Evolutionary conservation across 176 grass and related monocot genomes (phyloP).

Genomic region (Eragrostis curvula): DNA sequence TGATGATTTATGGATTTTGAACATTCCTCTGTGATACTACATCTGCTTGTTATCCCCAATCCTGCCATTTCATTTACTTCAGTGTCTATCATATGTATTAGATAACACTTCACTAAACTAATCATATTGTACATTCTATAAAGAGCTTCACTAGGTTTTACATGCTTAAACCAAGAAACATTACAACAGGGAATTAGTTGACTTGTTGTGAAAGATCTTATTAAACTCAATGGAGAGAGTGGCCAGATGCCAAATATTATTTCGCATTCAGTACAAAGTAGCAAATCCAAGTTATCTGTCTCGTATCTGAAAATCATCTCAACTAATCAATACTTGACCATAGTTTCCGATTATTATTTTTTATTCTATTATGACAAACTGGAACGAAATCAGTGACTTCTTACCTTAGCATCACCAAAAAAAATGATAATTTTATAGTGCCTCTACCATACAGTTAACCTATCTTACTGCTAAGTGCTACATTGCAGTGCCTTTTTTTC

Average conservation of each 20-base stretch:
- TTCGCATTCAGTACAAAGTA: not conserved
- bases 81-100: not conserved
- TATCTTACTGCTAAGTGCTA: constrained; percentile 20
- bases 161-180: constrained; percentile 11
- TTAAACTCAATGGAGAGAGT: not conserved
- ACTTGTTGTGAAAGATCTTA: not conserved
- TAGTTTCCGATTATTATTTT: not conserved
- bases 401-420: not conserved
- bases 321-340: not conserved
- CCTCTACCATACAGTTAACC: not conserved
- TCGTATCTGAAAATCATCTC: not conserved
- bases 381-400: not conserved
- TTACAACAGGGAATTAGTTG: not conserved
- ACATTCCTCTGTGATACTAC: not conserved
- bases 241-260: not conserved
- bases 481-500: not conserved
- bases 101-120: not conserved
- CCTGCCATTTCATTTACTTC: constrained; percentile 13
- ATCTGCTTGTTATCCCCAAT: constrained; percentile 15
- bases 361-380: constrained; percentile 2
- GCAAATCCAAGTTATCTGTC: not conserved
- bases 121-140: not conserved
- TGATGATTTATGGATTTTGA: constrained; percentile 11
- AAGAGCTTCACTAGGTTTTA: not conserved
- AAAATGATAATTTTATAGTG: not conserved